A percentile compares a stretch with the other conserved stretches of the same genome.
These are phyloP conservation scores for Hyphodiscus hymeniophilus DNA, from an alignment of 495 filamentous ascomycete species.

Conservation along the genomic window DNA sequence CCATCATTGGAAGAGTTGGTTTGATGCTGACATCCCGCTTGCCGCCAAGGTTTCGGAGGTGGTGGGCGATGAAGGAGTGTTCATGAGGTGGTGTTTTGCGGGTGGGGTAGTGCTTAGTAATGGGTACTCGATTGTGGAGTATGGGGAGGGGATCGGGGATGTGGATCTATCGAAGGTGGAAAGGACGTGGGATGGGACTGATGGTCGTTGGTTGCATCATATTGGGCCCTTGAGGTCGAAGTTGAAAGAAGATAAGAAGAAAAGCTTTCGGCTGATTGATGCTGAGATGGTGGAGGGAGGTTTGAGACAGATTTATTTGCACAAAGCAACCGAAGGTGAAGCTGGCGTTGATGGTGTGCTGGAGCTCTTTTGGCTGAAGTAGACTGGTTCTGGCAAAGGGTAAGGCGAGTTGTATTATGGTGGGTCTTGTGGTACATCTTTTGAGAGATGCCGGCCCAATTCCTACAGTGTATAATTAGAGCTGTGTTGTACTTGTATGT, in stretches of 20 bases:
- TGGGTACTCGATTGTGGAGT: conserved; percentile 45
- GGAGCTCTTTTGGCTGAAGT: conserved; percentile 17
- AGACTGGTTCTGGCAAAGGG: too few relatives aligned
- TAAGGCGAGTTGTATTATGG: too few relatives aligned
- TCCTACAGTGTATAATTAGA: too few relatives aligned
- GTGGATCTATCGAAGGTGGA: conserved; percentile 11
- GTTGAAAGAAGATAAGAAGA: conserved; percentile 8
- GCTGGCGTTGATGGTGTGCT: conserved; percentile 11
- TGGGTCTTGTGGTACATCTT: too few relatives aligned
- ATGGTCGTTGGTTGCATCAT: conserved; percentile 3
- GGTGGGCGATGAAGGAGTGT: conserved; percentile 46
- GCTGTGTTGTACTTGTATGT: too few relatives aligned
- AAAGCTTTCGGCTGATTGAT: conserved; percentile 1
- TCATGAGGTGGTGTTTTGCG: conserved; percentile 46
- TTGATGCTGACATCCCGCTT: conserved; percentile 41
- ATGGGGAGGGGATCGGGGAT: conserved; percentile 22
- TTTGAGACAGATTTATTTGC: conserved; percentile 16
- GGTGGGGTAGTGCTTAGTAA: conserved; percentile 47
- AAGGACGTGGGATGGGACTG: conserved; percentile 16
- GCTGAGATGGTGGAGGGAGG: conserved; percentile 9
- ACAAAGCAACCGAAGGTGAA: neutral
- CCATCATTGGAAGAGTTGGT: conserved; percentile 50
- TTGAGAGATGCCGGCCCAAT: too few relatives aligned
- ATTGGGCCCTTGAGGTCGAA: conserved; percentile 13
- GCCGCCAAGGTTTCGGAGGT: conserved; percentile 35